Conservation (phyloP, 2,329 filamentous ascomycete species). For the Colletotrichum falcatum region DNA sequence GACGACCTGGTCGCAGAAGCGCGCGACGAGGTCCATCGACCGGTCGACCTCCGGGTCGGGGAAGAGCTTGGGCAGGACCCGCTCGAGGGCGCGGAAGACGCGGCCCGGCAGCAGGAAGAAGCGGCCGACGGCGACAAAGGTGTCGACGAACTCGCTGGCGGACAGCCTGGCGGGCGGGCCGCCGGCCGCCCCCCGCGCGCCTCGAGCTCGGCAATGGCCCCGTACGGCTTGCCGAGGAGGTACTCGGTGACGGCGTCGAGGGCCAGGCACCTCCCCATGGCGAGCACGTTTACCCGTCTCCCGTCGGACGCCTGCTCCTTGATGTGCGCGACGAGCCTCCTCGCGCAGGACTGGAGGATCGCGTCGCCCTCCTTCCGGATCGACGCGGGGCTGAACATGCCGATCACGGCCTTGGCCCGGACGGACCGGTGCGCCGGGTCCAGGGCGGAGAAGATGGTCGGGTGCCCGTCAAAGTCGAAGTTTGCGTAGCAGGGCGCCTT, state of each 20-base stretch:
- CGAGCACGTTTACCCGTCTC: slow-evolving; percentile 1
- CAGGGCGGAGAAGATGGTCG: background rate
- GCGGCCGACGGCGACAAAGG: slow-evolving; percentile 5
- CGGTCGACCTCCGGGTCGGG: background rate
- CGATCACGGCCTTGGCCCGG: background rate
- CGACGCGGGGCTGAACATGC: slow-evolving; percentile 10
- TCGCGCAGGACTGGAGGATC: background rate
- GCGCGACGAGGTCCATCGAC: slow-evolving; percentile 11
- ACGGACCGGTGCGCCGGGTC: slow-evolving; percentile 2
- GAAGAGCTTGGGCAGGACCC: background rate
- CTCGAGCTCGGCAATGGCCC: slow-evolving; percentile 7
- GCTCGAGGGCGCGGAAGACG: slow-evolving; percentile 1
- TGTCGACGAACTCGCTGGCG: slow-evolving; percentile 21
- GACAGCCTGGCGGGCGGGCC: background rate
- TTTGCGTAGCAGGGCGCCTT: slow-evolving; percentile 12
- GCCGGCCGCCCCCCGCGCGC: background rate
- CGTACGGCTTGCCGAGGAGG: background rate
- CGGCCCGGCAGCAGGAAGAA: slow-evolving; percentile 6
- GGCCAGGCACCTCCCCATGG: slow-evolving; percentile 5
- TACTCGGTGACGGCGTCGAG: slow-evolving; percentile 4
- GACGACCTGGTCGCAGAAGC: slow-evolving; percentile 7
- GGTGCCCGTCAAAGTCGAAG: slow-evolving; percentile 14
- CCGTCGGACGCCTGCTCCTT: background rate
- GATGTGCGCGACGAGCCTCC: background rate
- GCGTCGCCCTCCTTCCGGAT: slow-evolving; percentile 10